These are phyloP conservation scores for Anthracocystis setariae DNA, from an alignment of 1,284 basidiomycete species.

Conservation along the genomic window DNA sequence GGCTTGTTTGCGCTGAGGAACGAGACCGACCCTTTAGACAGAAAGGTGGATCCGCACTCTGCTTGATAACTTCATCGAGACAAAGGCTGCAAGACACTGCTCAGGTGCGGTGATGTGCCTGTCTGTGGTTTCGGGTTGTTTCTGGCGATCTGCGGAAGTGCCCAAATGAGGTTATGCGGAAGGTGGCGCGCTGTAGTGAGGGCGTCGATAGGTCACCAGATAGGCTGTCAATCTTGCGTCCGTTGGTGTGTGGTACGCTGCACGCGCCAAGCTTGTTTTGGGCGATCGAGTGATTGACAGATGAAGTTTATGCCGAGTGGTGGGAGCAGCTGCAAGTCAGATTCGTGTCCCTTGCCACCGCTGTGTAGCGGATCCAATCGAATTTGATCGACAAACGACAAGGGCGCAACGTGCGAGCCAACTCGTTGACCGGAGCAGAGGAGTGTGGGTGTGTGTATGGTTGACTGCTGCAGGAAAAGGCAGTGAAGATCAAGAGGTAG, in stretches of 20 bases:
- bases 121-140: too few relatives aligned
- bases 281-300: conserved; percentile 19
- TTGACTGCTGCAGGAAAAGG: neutral
- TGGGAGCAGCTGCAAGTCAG: conserved; percentile 8
- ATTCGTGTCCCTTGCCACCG: neutral
- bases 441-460: neutral
- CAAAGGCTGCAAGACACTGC: neutral
- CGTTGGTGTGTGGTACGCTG: conserved; percentile 6
- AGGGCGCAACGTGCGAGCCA: neutral
- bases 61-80: neutral
- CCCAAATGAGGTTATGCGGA: conserved; percentile 29
- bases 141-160: conserved; percentile 1
- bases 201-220: conserved; percentile 6
- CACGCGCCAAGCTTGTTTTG: conserved; percentile 16
- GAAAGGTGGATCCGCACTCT: neutral
- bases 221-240: conserved; percentile 7
- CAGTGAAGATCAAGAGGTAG: neutral
- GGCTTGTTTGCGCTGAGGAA: neutral
- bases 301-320: conserved; percentile 11
- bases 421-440: neutral
- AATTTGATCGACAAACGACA: neutral
- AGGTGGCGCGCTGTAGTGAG: conserved; percentile 1
- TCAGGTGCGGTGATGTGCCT: conserved; percentile 2
- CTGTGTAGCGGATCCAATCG: neutral
- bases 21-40: conserved; percentile 1